Evolutionary conservation across 2,329 filamentous ascomycete genomes (phyloP).

Genomic region (Aspergillus chevalieri): DNA sequence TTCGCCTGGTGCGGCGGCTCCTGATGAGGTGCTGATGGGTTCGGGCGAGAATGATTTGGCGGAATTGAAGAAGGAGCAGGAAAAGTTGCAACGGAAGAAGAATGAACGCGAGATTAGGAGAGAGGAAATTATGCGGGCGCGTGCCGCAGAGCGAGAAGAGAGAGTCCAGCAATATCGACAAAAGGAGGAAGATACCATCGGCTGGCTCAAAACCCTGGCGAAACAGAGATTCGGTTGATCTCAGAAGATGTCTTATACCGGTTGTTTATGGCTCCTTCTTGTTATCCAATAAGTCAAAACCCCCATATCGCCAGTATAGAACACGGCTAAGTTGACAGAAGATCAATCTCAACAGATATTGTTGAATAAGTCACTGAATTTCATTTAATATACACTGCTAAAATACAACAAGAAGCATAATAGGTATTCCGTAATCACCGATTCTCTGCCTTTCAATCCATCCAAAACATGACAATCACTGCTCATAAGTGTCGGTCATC

Average conservation of each 20-base stretch:
- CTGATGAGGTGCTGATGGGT: slow-evolving; percentile 70
- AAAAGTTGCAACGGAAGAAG: slow-evolving; percentile 64
- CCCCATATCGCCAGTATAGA: background rate
- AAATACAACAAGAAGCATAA: background rate
- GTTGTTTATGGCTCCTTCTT: background rate
- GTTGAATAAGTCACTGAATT: background rate
- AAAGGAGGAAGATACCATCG: slow-evolving; percentile 80
- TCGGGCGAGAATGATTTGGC: slow-evolving; percentile 55
- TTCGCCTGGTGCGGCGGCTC: slow-evolving; percentile 59
- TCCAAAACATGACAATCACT: background rate
- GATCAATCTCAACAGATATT: background rate
- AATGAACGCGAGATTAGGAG: slow-evolving; percentile 75
- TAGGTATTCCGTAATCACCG: background rate
- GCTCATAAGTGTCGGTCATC: background rate
- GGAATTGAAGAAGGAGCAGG: slow-evolving; percentile 59
- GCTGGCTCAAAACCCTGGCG: slow-evolving; percentile 71
- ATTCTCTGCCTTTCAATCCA: background rate
- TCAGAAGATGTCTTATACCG: background rate
- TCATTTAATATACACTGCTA: background rate
- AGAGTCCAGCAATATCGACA: slow-evolving; percentile 61
- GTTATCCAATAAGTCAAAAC: background rate
- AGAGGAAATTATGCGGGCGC: slow-evolving; percentile 72
- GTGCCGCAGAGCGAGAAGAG: slow-evolving; percentile 73
- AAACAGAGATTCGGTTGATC: slow-evolving; percentile 66
- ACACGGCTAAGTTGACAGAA: background rate